These are phyloP conservation scores for Fonsecaea multimorphosa DNA, from an alignment of 2,329 filamentous ascomycete genomes.

Conservation along the genomic window DNA sequence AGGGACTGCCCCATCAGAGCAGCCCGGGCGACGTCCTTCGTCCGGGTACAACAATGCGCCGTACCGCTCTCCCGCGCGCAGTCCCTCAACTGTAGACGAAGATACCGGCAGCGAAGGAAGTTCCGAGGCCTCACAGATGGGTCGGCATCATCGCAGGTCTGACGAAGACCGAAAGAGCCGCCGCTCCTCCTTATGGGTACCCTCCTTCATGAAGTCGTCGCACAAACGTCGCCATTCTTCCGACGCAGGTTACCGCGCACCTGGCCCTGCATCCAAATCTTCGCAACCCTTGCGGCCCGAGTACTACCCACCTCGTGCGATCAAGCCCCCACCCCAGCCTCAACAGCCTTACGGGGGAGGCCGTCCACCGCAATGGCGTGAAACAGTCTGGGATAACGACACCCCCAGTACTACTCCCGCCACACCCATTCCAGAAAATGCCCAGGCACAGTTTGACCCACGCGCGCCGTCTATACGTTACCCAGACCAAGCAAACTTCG, in stretches of 20 bases:
- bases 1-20: conserved; percentile 19
- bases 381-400: conserved; percentile 30
- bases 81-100: conserved; percentile 34
- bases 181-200: conserved; percentile 32
- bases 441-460: conserved; percentile 27
- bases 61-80: conserved; percentile 33
- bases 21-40: conserved; percentile 17
- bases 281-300: conserved; percentile 33
- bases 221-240: conserved; percentile 39
- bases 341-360: conserved; percentile 24
- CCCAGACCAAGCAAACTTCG: conserved; percentile 27
- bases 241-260: conserved; percentile 36
- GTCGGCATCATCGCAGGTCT: conserved; percentile 32
- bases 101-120: conserved; percentile 41
- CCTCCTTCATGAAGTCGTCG: conserved; percentile 36
- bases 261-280: conserved; percentile 18
- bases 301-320: conserved; percentile 32
- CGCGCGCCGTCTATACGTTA: conserved; percentile 29
- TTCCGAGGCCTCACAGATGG: conserved; percentile 43
- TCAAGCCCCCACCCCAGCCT: conserved; percentile 25
- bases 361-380: conserved; percentile 30
- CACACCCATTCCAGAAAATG: conserved; percentile 15
- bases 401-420: conserved; percentile 16
- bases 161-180: conserved; percentile 35
- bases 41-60: conserved; percentile 24